Base-by-base conservation (phyloP, 1,139 yeast genomes). In the Pichia sp. region DNA sequence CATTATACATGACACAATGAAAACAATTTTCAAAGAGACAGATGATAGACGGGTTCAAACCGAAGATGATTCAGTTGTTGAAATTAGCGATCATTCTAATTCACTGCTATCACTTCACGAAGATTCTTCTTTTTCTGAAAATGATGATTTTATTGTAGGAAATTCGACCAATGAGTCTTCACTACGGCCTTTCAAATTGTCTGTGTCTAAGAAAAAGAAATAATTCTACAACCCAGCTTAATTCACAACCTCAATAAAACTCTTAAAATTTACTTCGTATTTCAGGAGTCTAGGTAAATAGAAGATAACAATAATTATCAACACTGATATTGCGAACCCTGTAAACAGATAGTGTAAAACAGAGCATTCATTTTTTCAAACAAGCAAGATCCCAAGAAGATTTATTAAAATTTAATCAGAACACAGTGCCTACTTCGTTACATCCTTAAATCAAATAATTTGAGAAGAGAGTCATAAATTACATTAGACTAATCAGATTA, bases 1-100 rank as follows among this genome's bases (percentile, higher is more conserved):
- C 34, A 45, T 62, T 13, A 63, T 66, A 15, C 64, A 63, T 50
- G 62, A 62, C 36, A 57, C 67, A 1, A 55, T 64, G 52, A 62
- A 62, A 31, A 57, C 63, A 8, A 51, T 50, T 42, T 54, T 34
- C 38, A 47, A 36, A 36, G 55, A 53, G 42, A 11, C 49, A 5
- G 10, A 42, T 13, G 11, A 19, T 4, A 19, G 11, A 11, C n/a
- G 13, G 11, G 26, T 1, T 19, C 38, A 41, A 5, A 41, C 26
- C 7, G 43, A 48, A 16, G 46, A 49, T 44, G 56, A 49, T 15
- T 59, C 61, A 2, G 31, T 57, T 4, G 53, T 60, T 44, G 60
- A 59, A 42, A 32, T 59, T 5, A 36, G 38, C 32, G 59, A 55
- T n/a, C 16, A 49, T 46, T 57, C 59, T 1, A 53, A 45, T 10